Conservation (phyloP, 2,329 filamentous ascomycete genomes). For the Didymella arachidicola region DNA sequence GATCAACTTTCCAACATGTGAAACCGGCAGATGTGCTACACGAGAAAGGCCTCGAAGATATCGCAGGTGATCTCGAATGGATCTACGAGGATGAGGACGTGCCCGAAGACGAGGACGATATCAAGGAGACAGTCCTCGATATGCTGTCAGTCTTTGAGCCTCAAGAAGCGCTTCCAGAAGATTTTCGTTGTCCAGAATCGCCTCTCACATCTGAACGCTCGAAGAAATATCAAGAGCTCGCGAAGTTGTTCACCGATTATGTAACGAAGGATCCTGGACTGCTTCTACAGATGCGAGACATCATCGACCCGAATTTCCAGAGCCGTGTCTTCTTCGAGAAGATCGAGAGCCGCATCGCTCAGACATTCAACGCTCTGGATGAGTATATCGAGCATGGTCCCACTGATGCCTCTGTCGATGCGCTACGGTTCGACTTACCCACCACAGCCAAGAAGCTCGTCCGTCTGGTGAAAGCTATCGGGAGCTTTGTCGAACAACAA, state of each 20-base stretch:
- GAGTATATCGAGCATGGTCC: slow-evolving; percentile 43
- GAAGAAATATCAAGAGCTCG: slow-evolving; percentile 44
- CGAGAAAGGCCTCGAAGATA: slow-evolving; percentile 33
- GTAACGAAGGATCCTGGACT: slow-evolving; percentile 40
- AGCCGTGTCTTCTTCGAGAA: slow-evolving; percentile 48
- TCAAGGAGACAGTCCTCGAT: slow-evolving; percentile 41
- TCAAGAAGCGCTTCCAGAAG: slow-evolving; percentile 43
- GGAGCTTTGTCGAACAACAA: slow-evolving; percentile 39
- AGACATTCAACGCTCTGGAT: slow-evolving; percentile 42
- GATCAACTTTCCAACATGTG: slow-evolving; percentile 42
- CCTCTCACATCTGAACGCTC: slow-evolving; percentile 38
- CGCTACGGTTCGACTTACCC: slow-evolving; percentile 37
- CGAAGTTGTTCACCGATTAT: slow-evolving; percentile 39
- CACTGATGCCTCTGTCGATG: slow-evolving; percentile 32
- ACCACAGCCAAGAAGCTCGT: slow-evolving; percentile 44
- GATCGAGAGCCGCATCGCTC: slow-evolving; percentile 40
- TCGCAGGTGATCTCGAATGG: slow-evolving; percentile 44
- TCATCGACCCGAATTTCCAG: slow-evolving; percentile 45
- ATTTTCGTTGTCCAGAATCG: slow-evolving; percentile 42
- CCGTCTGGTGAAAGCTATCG: slow-evolving; percentile 37
- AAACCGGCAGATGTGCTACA: slow-evolving; percentile 43
- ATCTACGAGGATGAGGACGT: slow-evolving; percentile 39
- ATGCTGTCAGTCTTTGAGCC: slow-evolving; percentile 51
- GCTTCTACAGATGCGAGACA: slow-evolving; percentile 36
- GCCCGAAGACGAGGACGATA: slow-evolving; percentile 40